Evolutionary conservation across 805 yeast species (phyloP), one percentile per base, ranked within the genome.

Genomic region (Hanseniaspora guilliermondii): DNA sequence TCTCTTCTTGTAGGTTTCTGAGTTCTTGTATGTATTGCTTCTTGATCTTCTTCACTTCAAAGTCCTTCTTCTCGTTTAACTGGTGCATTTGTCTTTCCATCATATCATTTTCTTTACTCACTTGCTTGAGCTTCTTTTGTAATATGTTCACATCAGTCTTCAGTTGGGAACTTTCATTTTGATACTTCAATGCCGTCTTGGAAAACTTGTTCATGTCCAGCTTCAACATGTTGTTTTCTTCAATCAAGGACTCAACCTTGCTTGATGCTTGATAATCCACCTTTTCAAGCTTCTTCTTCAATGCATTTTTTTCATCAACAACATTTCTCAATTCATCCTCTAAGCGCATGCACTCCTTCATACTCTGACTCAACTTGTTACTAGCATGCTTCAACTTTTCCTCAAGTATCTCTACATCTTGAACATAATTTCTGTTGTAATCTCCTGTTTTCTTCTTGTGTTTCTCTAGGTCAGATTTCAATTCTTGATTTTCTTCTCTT

Each of bases 151-250:
- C 30, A 22, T 56, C 59, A 19, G 48, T 62, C 58, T 58, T 62
- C 53, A 53, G 46, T 24, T 57, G 56, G 6, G 58, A 55, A 46
- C 57, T 62, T 45, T 62, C 62, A 24, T 64, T 59, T 21, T 62
- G 67, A 45, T 33, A 60, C 44, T 52, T 68, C 61, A 55, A 65
- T 48, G 60, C 67, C 59, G 53, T 63, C 57, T 59, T 67, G 58
- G 59, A 63, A 65, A 58, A 63, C 63, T 50, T 61, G 56, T 32
- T 41, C 17, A 56, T 62, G 49, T 61, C 73, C 65, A 39, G 61
- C 59, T 60, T 68, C 61, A 56, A 60, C 59, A 56, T 52, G 9
- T 53, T 19, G 24, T 59, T 40, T 25, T 56, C 72, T 68, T 58
- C 60, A 22, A 55, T 49, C 19, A 48, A 19, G 3, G 30, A 27